Base-by-base conservation (phyloP, 2,329 filamentous ascomycete genomes). In the Fusarium concolor region DNA sequence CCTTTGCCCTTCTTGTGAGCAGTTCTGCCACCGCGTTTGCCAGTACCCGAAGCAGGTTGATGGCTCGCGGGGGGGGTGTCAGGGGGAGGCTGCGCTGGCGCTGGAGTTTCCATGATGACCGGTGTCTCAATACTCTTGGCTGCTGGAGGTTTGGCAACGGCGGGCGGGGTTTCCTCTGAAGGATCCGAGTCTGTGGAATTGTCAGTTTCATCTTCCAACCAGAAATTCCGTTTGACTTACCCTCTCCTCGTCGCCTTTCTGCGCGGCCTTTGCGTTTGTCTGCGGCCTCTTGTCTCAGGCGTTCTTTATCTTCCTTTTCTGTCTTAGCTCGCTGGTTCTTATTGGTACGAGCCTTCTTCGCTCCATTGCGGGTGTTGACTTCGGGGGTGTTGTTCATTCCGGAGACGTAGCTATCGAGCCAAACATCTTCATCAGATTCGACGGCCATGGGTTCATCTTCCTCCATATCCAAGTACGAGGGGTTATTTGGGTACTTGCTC, bases 191-290 rank as follows among this genome's bases (percentile, higher is more conserved):
- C 92, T 91, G 8, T 29, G 44, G 2, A 14, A 17, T 26, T 38
- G 57, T 76, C 62, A 74, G 65, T 42, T 33, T 44, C 17, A 22
- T 26, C 15, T 26, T 47, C 29, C 20, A 26, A 20, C 17, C 28
- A 15, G 26, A 10, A 15, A 12, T 17, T 17, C 56, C 43, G 5
- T 28, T 49, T 24, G 11, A 35, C 82, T 74, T 84, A 94, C 93
- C 93, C 75, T 97, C 94, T 69, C 86, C 90, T 77, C 93, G 90
- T 71, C 94, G 88, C 66, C 93, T 87, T 70, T 96, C 94, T 41
- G 92, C 90, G 56, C 93, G 88, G 50, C 91, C 92, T 83, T 95
- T 96, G 63, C 94, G 87, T 77, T 94, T 92, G 71, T 86, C 92
- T 24, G 90, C 89, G 33, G 91, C 89, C 75, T 97, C 94, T 29